Base-by-base conservation (phyloP, 2,329 filamentous ascomycete species). In the Paecilomyces variotii region DNA sequence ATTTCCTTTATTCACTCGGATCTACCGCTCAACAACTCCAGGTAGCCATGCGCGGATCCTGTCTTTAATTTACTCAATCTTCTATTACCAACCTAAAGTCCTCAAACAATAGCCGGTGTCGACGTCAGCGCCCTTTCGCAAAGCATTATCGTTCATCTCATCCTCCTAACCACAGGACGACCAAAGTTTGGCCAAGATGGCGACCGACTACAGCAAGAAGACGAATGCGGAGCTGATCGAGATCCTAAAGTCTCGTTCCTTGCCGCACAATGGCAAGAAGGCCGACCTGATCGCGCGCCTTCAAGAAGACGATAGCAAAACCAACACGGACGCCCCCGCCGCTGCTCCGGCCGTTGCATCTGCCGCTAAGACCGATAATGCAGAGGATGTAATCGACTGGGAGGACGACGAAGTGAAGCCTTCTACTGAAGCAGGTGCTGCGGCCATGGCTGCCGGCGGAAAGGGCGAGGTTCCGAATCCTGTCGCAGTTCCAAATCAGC, bases 141-240 rank as follows among this genome's bases (percentile, higher is more conserved):
- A 14, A 45, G 39, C 39, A 45, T 19, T 14, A 14, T 9, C 5
- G 14, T 45, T 19, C 39, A 19, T 4, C n/a, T 45, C 5, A 34
- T 7, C 32, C 32, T 32, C 32, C 3, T 34, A 34, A 14, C 39
- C 39, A 45, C 39, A 45, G 3, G 19, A 4, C 19, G n/a, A 19
- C 53, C 53, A 10, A 30, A 28, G 10, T 19, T n/a, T 24, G 9
- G n/a, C 5, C n/a, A 24, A 32, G 4, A 77, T 76, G 74, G 64
- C 74, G 49, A 69, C 73, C 59, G 77, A 80, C 60, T 80, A 80
- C 71, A 69, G 71, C 61, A 80, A 79, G 63, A 79, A 79, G 68
- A 80, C 78, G 56, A 78, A 79, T 57, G 77, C 75, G 19, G 78
- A 80, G 61, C 68, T 80, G 50, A 69, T 77, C 59, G 78, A 80